Percentiles rank a stretch among this genome's conserved stretches.
Conservation (phyloP, 1,284 basidiomycete genomes). For the Pseudozyma tsukubaensis region DNA sequence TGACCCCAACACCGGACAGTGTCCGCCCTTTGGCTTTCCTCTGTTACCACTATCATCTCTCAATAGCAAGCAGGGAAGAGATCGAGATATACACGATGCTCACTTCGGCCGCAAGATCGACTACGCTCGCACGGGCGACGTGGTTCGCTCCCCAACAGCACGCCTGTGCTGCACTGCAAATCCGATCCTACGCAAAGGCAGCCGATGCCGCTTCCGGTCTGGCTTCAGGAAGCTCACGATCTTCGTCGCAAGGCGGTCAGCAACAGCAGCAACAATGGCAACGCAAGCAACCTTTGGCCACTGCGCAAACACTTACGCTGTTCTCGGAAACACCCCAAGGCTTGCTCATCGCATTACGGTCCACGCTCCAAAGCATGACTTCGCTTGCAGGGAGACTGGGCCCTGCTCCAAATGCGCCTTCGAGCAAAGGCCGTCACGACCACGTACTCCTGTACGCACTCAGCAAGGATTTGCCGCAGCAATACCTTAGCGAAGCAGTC, state of each 20-base stretch:
- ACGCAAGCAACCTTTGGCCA: constrained; percentile 49
- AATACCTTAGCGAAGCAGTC: constrained; percentile 48
- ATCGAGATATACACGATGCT: constrained; percentile 29
- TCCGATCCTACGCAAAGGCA: constrained; percentile 26
- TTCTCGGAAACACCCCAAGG: constrained; percentile 51
- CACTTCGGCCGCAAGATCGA: constrained; percentile 21
- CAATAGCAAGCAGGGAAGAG: background rate
- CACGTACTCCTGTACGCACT: constrained; percentile 56
- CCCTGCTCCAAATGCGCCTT: constrained; percentile 15
- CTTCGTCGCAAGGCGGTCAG: constrained; percentile 12
- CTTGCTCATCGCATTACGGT: constrained; percentile 49
- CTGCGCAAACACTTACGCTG: constrained; percentile 55
- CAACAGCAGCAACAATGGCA: constrained; percentile 51
- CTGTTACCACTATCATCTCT: background rate
- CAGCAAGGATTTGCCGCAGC: constrained; percentile 53
- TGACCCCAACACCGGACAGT: background rate
- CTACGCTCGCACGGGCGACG: constrained; percentile 10
- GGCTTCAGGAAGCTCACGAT: background rate
- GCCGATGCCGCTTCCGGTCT: constrained; percentile 14
- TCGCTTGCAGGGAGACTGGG: constrained; percentile 29
- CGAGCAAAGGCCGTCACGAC: constrained; percentile 25
- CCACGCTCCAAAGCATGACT: constrained; percentile 51
- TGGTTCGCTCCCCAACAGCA: background rate
- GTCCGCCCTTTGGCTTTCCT: background rate
- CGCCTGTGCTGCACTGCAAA: constrained; percentile 10